Conservation (phyloP, 1,284 basidiomycete genomes). For the Marasmius tenuissimus region DNA sequence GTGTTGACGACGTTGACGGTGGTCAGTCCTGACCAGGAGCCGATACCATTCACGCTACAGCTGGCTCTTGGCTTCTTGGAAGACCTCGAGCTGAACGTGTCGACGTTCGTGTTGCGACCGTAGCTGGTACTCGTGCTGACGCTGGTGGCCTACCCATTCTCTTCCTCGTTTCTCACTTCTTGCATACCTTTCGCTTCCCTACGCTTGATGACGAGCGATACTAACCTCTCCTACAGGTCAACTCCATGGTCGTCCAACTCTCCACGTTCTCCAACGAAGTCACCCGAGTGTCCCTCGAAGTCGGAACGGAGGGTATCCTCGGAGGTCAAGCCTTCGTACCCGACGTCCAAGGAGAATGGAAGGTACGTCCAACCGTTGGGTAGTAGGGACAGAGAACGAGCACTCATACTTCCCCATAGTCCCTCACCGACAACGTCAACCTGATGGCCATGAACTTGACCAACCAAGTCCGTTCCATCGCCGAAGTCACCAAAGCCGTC, state of each 20-base stretch:
- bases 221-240: conserved; percentile 39
- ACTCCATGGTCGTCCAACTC: conserved; percentile 87
- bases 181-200: neutral
- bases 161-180: neutral
- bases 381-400: no score
- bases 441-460: conserved; percentile 93
- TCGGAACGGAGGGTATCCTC: conserved; percentile 94
- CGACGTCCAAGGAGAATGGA: conserved; percentile 91
- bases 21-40: no score
- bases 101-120: no score
- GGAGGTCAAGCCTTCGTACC: conserved; percentile 92
- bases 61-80: no score
- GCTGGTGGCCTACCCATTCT: no score
- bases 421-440: conserved; percentile 78
- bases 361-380: no score
- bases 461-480: conserved; percentile 88
- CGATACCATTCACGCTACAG: no score
- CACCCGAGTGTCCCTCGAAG: conserved; percentile 73
- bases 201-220: no score
- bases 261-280: conserved; percentile 86
- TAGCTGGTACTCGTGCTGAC: no score
- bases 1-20: no score
- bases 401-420: conserved; percentile 36
- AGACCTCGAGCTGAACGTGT: no score
- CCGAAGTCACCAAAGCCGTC: conserved; percentile 86